Evolutionary conservation across 1,139 yeast species (phyloP), one percentile per base, ranked within the genome.

Genomic region (Zygoascus meyerae): DNA sequence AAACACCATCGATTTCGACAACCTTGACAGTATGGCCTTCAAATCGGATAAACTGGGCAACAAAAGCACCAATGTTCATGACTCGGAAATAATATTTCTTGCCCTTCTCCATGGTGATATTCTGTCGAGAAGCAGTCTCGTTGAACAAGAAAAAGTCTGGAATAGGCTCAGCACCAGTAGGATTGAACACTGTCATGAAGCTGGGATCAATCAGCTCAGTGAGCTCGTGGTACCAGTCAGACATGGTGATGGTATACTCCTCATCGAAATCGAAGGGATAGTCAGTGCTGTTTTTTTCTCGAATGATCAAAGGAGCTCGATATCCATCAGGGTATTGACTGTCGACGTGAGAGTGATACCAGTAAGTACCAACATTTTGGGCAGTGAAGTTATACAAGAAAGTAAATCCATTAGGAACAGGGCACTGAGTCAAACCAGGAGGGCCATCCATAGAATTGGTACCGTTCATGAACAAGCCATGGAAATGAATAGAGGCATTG

Each of bases 151-250:
- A 62, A 63, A 79, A 81, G 59, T 83, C 81, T 3, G 97, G 97
- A 57, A 90, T 79, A 40, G 97, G 97, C 68, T 90, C 97, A 32
- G 97, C 96, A 55, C 97, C 97, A 5, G 96, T 86, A 42, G 97
- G 97, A 68, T 90, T 90, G 69, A 75, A 82, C 54, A 83, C 67
- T 53, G 71, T 76, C 70, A 86, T 63, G 68, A 89, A 89, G 36
- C 55, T 51, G 16, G 61, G 57, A 52, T 74, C 68, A 55, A 89
- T 72, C 12, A 62, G 74, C 42, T 73, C 73, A 40, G 82, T 72
- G 43, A 71, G 67, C 37, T 77, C 72, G 64, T 87, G 95, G 68
- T 89, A 90, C 94, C 95, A 89, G 57, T 90, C 97, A 42, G 82
- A 70, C 38, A 89, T 60, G 11, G 83, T 68, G 53, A 89, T 63